Conservation (phyloP, 768 basidiomycete species). For the Serpula lacrymans region DNA sequence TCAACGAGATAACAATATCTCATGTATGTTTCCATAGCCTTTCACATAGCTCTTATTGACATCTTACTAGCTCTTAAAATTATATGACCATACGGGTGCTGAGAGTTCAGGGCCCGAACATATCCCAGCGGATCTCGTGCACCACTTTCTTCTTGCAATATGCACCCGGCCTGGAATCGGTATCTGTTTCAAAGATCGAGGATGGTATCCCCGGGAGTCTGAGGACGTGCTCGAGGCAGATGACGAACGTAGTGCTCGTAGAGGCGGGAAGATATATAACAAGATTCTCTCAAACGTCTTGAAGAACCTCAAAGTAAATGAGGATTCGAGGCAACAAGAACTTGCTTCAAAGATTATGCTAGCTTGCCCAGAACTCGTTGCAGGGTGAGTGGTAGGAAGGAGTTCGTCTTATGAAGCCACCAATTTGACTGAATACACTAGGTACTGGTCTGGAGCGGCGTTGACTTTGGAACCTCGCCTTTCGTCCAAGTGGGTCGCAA, state of each 20-base stretch:
- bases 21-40: conserved; percentile 52
- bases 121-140: conserved; percentile 72
- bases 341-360: conserved; percentile 75
- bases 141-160: conserved; percentile 84
- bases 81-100: conserved; percentile 60
- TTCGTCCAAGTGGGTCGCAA: conserved; percentile 88
- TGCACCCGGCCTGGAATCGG: conserved; percentile 80
- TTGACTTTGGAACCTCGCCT: conserved; percentile 83
- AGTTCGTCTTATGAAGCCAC: neutral
- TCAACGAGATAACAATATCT: conserved; percentile 61
- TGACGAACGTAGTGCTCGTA: conserved; percentile 27
- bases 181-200: conserved; percentile 83
- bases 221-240: conserved; percentile 37
- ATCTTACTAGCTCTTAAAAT: conserved; percentile 56
- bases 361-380: conserved; percentile 83
- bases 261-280: conserved; percentile 61
- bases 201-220: conserved; percentile 83
- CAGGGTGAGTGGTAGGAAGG: conserved; percentile 48
- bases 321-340: conserved; percentile 83
- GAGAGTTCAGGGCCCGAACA: conserved; percentile 50
- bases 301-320: conserved; percentile 78
- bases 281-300: conserved; percentile 78
- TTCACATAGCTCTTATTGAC: too few species aligned
- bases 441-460: conserved; percentile 68
- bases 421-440: conserved; percentile 25